phyloP scores from a whole-genome alignment of 108 stramenopile genomes.

The Epithemia pelagica region DNA sequence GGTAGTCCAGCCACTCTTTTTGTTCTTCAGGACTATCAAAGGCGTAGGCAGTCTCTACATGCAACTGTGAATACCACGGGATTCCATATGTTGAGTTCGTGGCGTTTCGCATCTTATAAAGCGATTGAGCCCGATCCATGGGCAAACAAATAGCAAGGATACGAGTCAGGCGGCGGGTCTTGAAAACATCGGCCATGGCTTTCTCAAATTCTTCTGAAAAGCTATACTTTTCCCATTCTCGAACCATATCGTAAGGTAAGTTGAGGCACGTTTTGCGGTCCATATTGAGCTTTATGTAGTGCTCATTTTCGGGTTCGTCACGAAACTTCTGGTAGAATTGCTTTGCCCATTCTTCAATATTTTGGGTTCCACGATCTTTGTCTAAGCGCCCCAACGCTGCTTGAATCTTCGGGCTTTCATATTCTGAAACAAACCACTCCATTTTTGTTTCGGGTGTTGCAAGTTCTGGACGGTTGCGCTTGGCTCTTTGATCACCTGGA shows the following conservation, averaged over 20 bases:
- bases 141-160: neutral
- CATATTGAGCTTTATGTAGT: neutral
- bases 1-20: neutral
- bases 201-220: neutral
- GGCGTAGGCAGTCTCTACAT: neutral
- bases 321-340: neutral
- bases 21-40: neutral
- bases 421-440: neutral
- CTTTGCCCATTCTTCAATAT: neutral
- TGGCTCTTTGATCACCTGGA: neutral
- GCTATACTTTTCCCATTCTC: neutral
- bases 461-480: neutral
- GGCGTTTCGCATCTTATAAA: neutral
- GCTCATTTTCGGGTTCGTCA: neutral
- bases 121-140: neutral
- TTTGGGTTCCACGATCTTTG: neutral
- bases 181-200: neutral
- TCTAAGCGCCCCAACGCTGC: neutral
- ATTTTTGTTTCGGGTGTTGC: neutral
- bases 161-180: neutral
- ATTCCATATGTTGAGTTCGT: neutral
- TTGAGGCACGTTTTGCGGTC: neutral
- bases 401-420: neutral
- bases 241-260: neutral
- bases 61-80: neutral